Percentiles rank a stretch among this genome's conserved stretches.
These are phyloP conservation scores for Leishmania amazonensis DNA, from an alignment of 208 protist genomes.

Conservation along the genomic window DNA sequence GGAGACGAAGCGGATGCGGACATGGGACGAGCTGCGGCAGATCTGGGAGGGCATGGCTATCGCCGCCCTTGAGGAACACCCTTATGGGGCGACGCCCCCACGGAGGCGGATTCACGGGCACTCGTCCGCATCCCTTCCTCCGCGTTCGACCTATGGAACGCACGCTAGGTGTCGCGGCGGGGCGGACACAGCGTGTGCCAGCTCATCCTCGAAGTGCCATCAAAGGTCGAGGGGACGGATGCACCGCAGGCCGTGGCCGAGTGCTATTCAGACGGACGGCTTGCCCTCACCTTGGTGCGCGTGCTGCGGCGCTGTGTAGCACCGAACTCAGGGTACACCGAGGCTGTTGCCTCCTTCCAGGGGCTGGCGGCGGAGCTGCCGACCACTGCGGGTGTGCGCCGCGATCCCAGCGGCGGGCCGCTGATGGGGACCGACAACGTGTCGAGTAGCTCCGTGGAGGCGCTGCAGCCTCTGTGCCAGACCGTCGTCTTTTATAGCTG, in stretches of 20 bases:
- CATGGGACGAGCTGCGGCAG: background rate
- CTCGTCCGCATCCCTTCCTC: background rate
- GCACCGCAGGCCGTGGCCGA: constrained; percentile 25
- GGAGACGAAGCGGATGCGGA: background rate
- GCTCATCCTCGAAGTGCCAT: background rate
- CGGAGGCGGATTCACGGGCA: background rate
- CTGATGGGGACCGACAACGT: background rate
- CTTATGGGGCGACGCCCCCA: background rate
- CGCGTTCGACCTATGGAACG: background rate
- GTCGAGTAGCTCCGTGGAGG: constrained; percentile 18
- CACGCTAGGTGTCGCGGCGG: background rate
- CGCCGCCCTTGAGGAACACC: background rate
- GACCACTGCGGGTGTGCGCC: constrained; percentile 13
- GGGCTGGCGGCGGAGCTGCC: constrained; percentile 25
- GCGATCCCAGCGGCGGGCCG: constrained; percentile 20
- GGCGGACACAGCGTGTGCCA: background rate
- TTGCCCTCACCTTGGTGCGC: constrained; percentile 40
- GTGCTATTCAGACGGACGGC: constrained; percentile 20
- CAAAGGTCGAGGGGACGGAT: background rate
- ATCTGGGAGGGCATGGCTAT: background rate
- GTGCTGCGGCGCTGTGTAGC: constrained; percentile 23
- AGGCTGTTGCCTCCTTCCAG: constrained; percentile 22
- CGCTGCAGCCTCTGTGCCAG: constrained; percentile 33
- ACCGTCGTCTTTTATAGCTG: constrained; percentile 27
- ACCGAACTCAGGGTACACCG: constrained; percentile 7